These are phyloP conservation scores for Hypholoma sublateritium DNA, from an alignment of 768 basidiomycete species.

Conservation along the genomic window DNA sequence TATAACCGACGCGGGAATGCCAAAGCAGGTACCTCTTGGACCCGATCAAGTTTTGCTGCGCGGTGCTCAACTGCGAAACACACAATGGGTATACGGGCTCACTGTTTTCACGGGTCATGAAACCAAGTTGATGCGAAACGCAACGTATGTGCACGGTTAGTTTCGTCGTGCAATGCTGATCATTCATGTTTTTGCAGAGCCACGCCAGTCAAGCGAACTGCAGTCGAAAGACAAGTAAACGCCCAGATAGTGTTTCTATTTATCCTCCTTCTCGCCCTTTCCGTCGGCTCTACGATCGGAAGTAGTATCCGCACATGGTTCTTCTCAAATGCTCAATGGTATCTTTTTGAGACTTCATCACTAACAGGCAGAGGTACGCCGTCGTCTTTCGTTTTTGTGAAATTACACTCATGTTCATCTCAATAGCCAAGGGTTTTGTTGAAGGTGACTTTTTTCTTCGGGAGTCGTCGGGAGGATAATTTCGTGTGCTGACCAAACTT, in stretches of 20 bases:
- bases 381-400: background rate
- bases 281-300: conserved; percentile 89
- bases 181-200: conserved; percentile 50
- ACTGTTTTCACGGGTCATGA: conserved; percentile 96
- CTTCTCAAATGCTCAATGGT: conserved; percentile 87
- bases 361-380: conserved; percentile 63
- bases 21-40: conserved; percentile 85
- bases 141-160: conserved; percentile 65
- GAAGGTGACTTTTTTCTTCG: conserved; percentile 61
- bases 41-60: conserved; percentile 94
- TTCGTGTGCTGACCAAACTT: conserved; percentile 5
- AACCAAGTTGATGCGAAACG: conserved; percentile 97
- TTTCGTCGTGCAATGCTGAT: background rate
- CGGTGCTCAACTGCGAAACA: conserved; percentile 95
- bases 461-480: conserved; percentile 11
- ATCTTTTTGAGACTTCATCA: conserved; percentile 65
- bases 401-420: conserved; percentile 1
- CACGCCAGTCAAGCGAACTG: conserved; percentile 94
- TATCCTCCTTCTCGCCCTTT: conserved; percentile 80
- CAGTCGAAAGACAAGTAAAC: conserved; percentile 95
- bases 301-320: conserved; percentile 92
- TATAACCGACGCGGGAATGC: conserved; percentile 51
- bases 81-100: conserved; percentile 93
- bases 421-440: conserved; percentile 70
- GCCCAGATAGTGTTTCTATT: conserved; percentile 95